Evolutionary conservation across 345 rosid species (phyloP).

Genomic region (Pugionium dolabratum): DNA sequence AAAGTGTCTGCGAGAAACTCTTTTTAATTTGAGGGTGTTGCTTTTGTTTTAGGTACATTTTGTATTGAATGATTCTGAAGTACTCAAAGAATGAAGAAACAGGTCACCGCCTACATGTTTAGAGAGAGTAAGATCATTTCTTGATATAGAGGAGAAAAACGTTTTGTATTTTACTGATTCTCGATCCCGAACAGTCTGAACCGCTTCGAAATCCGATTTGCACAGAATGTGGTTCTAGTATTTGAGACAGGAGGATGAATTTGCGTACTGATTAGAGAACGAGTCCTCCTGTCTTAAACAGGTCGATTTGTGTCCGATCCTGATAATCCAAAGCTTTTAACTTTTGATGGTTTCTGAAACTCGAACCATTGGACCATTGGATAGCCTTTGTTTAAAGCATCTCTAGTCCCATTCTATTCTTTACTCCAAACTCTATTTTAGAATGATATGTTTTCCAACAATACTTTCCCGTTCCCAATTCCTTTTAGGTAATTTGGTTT

Average conservation of each 20-base stretch:
- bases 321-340: slow-evolving; percentile 11
- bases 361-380: not conserved
- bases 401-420: too few species aligned
- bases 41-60: slow-evolving; percentile 33
- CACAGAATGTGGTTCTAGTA: slow-evolving; percentile 6
- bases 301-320: not conserved
- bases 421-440: too few species aligned
- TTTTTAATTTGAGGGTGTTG: not conserved
- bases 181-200: not conserved
- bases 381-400: too few species aligned
- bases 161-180: not conserved
- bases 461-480: too few species aligned
- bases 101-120: slow-evolving; percentile 19
- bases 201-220: slow-evolving; percentile 12
- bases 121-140: not conserved
- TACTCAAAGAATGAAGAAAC: slow-evolving; percentile 28
- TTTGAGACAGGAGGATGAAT: slow-evolving; percentile 4
- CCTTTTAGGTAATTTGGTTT: too few species aligned
- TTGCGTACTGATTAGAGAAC: not conserved
- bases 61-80: slow-evolving; percentile 28
- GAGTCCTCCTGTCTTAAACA: too few species aligned
- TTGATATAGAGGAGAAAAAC: not conserved
- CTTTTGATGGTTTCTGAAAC: not conserved
- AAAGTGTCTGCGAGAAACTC: not conserved
- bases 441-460: too few species aligned